A percentile compares a stretch with the other conserved stretches of the same genome.
Conservation (phyloP, 2,329 filamentous ascomycete genomes). For the Westerdykella sp. region DNA sequence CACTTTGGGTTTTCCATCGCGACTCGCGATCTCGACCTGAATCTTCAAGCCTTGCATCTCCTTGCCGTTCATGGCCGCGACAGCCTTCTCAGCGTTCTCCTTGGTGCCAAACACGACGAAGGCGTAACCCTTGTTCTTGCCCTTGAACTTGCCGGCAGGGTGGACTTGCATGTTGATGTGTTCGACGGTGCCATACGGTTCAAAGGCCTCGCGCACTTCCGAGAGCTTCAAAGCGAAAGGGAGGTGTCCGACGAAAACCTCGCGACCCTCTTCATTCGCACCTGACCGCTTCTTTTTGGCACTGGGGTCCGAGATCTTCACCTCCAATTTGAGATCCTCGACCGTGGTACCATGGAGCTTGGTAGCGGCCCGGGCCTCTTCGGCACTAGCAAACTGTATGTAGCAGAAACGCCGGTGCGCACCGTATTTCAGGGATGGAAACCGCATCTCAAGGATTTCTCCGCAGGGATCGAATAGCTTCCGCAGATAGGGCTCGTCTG, state of each 20-base stretch:
- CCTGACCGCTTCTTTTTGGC: constrained; percentile 74
- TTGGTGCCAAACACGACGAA: constrained; percentile 58
- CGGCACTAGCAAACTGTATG: constrained; percentile 67
- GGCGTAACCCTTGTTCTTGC: constrained; percentile 67
- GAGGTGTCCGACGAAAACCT: constrained; percentile 80
- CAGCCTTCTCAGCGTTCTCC: constrained; percentile 27
- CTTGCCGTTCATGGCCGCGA: constrained; percentile 44
- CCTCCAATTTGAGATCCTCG: constrained; percentile 61
- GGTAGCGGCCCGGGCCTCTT: constrained; percentile 49
- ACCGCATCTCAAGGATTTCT: constrained; percentile 76
- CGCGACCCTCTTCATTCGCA: constrained; percentile 77
- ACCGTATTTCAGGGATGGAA: constrained; percentile 86
- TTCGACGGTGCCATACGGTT: constrained; percentile 68
- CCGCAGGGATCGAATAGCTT: constrained; percentile 64
- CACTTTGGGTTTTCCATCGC: constrained; percentile 41
- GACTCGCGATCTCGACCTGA: constrained; percentile 50
- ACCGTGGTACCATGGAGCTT: constrained; percentile 65
- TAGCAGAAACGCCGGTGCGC: constrained; percentile 91
- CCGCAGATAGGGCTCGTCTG: constrained; percentile 64
- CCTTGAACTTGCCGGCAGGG: constrained; percentile 56
- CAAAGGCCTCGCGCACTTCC: constrained; percentile 65
- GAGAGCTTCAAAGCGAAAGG: constrained; percentile 70
- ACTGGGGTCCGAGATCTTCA: constrained; percentile 77
- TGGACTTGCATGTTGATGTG: constrained; percentile 55
- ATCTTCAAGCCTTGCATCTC: constrained; percentile 64